Evolutionary conservation across 768 basidiomycete species (phyloP).

Genomic region (Phylloporus sp.): DNA sequence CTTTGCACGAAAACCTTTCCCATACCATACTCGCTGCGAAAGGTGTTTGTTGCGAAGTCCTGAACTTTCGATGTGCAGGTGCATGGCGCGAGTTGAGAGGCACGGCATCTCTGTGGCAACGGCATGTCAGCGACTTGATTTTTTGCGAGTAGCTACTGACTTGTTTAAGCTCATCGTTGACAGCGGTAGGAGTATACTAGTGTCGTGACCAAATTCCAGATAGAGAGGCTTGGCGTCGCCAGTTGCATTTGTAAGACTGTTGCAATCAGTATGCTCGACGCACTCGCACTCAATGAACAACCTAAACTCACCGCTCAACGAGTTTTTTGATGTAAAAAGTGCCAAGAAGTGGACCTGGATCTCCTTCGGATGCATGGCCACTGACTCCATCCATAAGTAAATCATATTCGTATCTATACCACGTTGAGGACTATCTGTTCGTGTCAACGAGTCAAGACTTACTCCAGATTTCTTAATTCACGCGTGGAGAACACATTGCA

Average conservation of each 20-base stretch:
- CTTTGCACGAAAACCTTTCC: slow-evolving; percentile 37
- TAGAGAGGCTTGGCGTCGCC: slow-evolving; percentile 31
- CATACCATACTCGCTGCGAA: slow-evolving; percentile 42
- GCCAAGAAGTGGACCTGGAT: slow-evolving; percentile 35
- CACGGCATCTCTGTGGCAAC: slow-evolving; percentile 26
- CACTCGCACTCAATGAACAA: background rate
- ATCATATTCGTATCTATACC: slow-evolving; percentile 36
- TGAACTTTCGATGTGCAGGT: slow-evolving; percentile 31
- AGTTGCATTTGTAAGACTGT: slow-evolving; percentile 33
- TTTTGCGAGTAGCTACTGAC: slow-evolving; percentile 15
- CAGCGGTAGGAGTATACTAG: slow-evolving; percentile 35
- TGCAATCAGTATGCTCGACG: background rate
- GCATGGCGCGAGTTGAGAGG: slow-evolving; percentile 28
- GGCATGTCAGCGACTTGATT: background rate
- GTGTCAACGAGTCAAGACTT: slow-evolving; percentile 7
- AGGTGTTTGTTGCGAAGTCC: slow-evolving; percentile 38
- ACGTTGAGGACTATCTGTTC: background rate
- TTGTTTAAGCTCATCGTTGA: slow-evolving; percentile 36
- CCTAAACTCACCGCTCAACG: slow-evolving; percentile 31
- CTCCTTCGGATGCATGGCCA: slow-evolving; percentile 30
- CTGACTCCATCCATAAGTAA: slow-evolving; percentile 35
- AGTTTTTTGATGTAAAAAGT: slow-evolving; percentile 37
- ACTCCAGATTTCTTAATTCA: slow-evolving; percentile 37
- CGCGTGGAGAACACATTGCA: slow-evolving; percentile 32
- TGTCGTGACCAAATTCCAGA: slow-evolving; percentile 42